Base-by-base conservation (phyloP, 306 rosid genomes). In the Amphicarpaea edgeworthii region DNA sequence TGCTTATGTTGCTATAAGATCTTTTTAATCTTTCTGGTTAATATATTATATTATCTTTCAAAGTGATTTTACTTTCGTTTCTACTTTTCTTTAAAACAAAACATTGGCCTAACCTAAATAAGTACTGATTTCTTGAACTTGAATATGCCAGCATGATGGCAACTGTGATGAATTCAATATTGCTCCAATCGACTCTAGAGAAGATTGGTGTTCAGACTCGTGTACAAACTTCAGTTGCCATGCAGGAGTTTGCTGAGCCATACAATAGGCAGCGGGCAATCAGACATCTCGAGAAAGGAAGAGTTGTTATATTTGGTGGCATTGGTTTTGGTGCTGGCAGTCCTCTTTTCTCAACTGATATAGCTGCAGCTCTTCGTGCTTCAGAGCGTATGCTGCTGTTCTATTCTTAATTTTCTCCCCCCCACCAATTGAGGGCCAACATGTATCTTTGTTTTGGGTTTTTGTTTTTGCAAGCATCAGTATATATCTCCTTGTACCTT, bases 281-380 rank as follows among this genome's bases (percentile, higher is more conserved):
- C 77, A 84, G 90, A 72, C 93, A 89, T 89, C 89, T 89, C 21
- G 89, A 89, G 86, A 89, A 89, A 79, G 93, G 93, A 57, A 85
- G 93, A 73, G 93, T 89, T 19, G 90, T 89, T 54, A 86, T 89
- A 72, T 89, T 89, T 81, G 89, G 88, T 47, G 93, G 93, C 16
- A 76, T 78, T 65, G 87, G 89, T 83, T 81, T 81, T 59, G 89
- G 90, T 21, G 43, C 88, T 41, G 93, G 89, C 67, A 79, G 81
- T 67, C 81, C 86, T 54, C 85, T 82, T 23, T 89, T 86, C 77
- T 72, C 90, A 30, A 89, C 90, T 1, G 93, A 86, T 80, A 76
- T 75, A 51, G 89, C 86, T 51, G 87, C 93, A 4, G 93, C 93
- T 70, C 73, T 89, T 63, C 84, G 93, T 16, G 90, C 93, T 60